These are phyloP conservation scores for Leishmania major DNA, from an alignment of 208 protist species.

Conservation along the genomic window DNA sequence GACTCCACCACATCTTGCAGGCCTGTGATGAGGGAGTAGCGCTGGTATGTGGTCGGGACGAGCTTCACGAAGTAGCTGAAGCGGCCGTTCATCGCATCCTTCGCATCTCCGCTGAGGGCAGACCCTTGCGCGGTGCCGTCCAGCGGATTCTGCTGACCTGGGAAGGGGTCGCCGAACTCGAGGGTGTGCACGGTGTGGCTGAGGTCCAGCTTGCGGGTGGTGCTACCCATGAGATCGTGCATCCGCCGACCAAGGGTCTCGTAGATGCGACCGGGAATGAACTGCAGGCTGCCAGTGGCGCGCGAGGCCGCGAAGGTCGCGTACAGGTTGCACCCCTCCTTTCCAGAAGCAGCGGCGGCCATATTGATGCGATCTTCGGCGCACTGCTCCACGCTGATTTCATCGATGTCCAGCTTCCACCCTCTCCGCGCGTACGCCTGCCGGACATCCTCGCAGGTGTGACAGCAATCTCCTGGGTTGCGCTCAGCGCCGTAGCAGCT, in stretches of 20 bases:
- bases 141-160: constrained; percentile 78
- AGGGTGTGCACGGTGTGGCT: constrained; percentile 82
- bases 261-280: constrained; percentile 73
- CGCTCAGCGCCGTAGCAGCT: constrained; percentile 82
- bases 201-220: constrained; percentile 61
- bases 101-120: constrained; percentile 18
- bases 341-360: constrained; percentile 22
- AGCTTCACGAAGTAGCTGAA: constrained; percentile 92
- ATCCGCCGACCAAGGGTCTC: constrained; percentile 41
- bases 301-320: constrained; percentile 68
- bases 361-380: constrained; percentile 55
- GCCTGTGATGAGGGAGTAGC: constrained; percentile 35
- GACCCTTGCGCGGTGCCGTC: constrained; percentile 48
- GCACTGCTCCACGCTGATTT: constrained; percentile 73
- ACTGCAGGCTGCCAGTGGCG: constrained; percentile 84
- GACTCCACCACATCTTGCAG: constrained; percentile 47
- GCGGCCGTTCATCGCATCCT: constrained; percentile 58
- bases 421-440: constrained; percentile 54
- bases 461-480: constrained; percentile 68
- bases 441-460: constrained; percentile 83
- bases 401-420: constrained; percentile 70
- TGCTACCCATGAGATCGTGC: constrained; percentile 62
- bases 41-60: constrained; percentile 82
- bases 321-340: constrained; percentile 86
- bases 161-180: constrained; percentile 78